A percentile compares a stretch with the other conserved stretches of the same genome.
Evolutionary conservation across 2,329 filamentous ascomycete genomes (phyloP).

Genomic region (Neocucurbitaria cava): DNA sequence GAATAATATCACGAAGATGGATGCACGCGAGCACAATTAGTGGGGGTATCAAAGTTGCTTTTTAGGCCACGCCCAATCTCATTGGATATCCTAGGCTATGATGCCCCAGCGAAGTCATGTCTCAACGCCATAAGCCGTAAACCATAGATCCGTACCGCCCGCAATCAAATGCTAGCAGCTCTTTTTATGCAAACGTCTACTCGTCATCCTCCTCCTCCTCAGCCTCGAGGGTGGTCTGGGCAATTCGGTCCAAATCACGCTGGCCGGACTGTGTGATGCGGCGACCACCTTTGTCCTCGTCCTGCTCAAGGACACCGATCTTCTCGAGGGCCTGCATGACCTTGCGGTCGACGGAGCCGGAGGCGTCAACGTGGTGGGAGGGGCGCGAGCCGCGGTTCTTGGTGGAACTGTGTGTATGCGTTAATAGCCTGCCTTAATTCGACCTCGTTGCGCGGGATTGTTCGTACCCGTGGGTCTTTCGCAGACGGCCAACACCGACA

Average conservation of each 20-base stretch:
- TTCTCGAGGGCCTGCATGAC: constrained; percentile 97
- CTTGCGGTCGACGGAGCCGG: constrained; percentile 96
- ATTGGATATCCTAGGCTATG: constrained; percentile 45
- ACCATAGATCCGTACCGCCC: constrained; percentile 39
- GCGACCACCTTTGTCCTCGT: constrained; percentile 98
- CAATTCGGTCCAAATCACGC: constrained; percentile 91
- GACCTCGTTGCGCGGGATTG: not conserved
- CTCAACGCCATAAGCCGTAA: constrained; percentile 48
- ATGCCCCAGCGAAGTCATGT: constrained; percentile 37
- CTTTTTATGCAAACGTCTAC: constrained; percentile 35
- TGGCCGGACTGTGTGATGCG: constrained; percentile 98
- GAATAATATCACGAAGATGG: not conserved
- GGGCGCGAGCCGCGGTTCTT: constrained; percentile 96
- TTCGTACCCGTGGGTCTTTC: constrained; percentile 80
- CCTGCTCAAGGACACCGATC: constrained; percentile 96
- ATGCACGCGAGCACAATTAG: not conserved
- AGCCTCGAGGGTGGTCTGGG: constrained; percentile 59
- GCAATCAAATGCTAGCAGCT: constrained; percentile 36
- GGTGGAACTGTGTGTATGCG: constrained; percentile 57
- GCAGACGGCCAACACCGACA: constrained; percentile 95
- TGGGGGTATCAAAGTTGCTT: constrained; percentile 40
- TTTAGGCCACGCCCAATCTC: constrained; percentile 42
- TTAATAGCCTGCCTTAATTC: constrained; percentile 9
- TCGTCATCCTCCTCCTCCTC: constrained; percentile 57
- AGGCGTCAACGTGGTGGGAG: constrained; percentile 94